These are phyloP conservation scores for Jackrogersella multiformis DNA, from an alignment of 495 filamentous ascomycete genomes.

Conservation along the genomic window DNA sequence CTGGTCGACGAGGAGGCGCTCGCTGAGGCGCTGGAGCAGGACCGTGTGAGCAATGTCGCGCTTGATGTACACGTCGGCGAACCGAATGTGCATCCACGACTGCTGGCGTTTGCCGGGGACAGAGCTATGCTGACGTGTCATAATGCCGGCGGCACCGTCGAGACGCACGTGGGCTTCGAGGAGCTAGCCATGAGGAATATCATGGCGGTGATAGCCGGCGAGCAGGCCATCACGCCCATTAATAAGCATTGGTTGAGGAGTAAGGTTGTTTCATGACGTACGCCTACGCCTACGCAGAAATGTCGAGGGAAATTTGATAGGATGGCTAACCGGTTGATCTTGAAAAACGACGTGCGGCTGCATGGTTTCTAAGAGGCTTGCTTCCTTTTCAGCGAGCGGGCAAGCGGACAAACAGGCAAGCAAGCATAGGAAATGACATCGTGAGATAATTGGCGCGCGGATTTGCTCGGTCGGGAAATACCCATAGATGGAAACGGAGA, in stretches of 20 bases:
- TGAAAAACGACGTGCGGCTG: background rate
- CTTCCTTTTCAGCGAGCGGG: background rate
- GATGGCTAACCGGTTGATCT: background rate
- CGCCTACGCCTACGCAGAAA: no score
- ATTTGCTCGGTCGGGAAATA: conserved; percentile 25
- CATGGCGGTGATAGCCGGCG: conserved; percentile 63
- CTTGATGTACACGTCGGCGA: conserved; percentile 76
- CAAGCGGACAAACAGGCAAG: conserved; percentile 8
- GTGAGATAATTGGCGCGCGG: conserved; percentile 18
- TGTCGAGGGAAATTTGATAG: background rate
- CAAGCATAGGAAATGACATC: background rate
- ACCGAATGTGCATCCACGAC: conserved; percentile 57
- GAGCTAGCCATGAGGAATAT: conserved; percentile 77
- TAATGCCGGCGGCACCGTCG: conserved; percentile 76
- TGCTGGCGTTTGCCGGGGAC: conserved; percentile 57
- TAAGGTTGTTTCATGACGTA: conserved; percentile 7
- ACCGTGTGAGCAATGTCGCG: conserved; percentile 63
- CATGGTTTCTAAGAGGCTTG: conserved; percentile 9
- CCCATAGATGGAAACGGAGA: conserved; percentile 37
- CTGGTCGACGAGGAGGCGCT: conserved; percentile 77
- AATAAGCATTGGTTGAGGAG: conserved; percentile 64
- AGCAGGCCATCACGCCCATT: conserved; percentile 69
- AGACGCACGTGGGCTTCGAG: conserved; percentile 78
- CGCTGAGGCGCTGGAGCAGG: conserved; percentile 67
- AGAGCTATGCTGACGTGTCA: conserved; percentile 71